These are phyloP conservation scores for Myriangium duriaei DNA, from an alignment of 2,329 filamentous ascomycete species.

Conservation along the genomic window DNA sequence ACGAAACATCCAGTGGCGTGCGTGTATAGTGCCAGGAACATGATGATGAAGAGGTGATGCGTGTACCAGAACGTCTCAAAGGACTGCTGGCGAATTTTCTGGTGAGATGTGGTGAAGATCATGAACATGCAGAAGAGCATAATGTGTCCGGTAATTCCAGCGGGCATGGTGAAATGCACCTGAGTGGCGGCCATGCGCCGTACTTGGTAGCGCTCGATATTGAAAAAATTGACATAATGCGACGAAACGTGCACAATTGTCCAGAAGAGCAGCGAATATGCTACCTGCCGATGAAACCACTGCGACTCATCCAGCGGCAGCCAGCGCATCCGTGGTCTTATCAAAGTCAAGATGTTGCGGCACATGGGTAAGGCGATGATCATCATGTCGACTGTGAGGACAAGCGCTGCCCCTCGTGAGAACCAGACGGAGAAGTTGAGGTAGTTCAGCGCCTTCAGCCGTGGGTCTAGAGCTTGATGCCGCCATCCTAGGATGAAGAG, in stretches of 20 bases:
- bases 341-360: slow-evolving; percentile 69
- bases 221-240: slow-evolving; percentile 98
- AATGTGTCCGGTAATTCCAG: slow-evolving; percentile 87
- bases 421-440: slow-evolving; percentile 89
- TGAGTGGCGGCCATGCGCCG: slow-evolving; percentile 69
- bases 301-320: slow-evolving; percentile 90
- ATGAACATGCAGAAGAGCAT: slow-evolving; percentile 99
- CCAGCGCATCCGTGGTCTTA: slow-evolving; percentile 78
- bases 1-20: slow-evolving; percentile 96
- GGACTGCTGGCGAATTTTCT: slow-evolving; percentile 87
- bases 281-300: slow-evolving; percentile 93
- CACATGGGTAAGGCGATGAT: slow-evolving; percentile 92
- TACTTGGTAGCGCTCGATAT: slow-evolving; percentile 76
- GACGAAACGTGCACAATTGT: slow-evolving; percentile 61
- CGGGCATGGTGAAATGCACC: slow-evolving; percentile 81
- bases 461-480: slow-evolving; percentile 57
- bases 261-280: slow-evolving; percentile 78
- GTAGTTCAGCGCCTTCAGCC: slow-evolving; percentile 65
- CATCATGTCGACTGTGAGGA: slow-evolving; percentile 70
- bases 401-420: slow-evolving; percentile 82
- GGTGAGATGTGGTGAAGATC: slow-evolving; percentile 93
- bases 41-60: slow-evolving; percentile 95
- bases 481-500: slow-evolving; percentile 34
- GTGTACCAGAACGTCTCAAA: slow-evolving; percentile 99
- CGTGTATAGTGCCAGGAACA: slow-evolving; percentile 85